phyloP scores from a whole-genome alignment of 2,329 filamentous ascomycete genomes.

The Trichoderma atroviride region DNA sequence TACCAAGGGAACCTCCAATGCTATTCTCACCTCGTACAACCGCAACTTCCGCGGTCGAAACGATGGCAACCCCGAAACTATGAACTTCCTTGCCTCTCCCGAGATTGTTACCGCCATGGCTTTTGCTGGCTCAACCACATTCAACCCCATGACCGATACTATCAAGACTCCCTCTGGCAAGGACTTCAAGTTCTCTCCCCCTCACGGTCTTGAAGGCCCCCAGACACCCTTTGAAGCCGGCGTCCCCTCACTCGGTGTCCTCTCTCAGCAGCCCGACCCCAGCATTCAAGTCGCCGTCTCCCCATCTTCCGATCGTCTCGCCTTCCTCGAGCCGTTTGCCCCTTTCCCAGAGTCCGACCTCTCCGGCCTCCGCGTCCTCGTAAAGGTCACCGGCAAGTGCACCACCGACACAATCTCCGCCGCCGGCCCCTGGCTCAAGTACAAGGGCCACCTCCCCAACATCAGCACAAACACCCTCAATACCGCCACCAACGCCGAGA shows the following conservation, averaged over 20 bases:
- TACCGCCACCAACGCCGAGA: slow-evolving; percentile 89
- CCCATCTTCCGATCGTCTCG: slow-evolving; percentile 86
- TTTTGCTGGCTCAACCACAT: slow-evolving; percentile 88
- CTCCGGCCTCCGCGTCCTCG: slow-evolving; percentile 77
- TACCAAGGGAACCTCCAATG: slow-evolving; percentile 82
- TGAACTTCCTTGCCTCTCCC: slow-evolving; percentile 98
- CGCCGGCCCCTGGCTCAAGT: slow-evolving; percentile 96
- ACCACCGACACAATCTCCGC: slow-evolving; percentile 99
- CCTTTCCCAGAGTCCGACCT: slow-evolving; percentile 80
- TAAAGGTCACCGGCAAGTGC: slow-evolving; percentile 97
- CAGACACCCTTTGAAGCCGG: slow-evolving; percentile 73
- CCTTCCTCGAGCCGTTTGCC: slow-evolving; percentile 85
- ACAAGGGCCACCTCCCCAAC: slow-evolving; percentile 98
- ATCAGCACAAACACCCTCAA: slow-evolving; percentile 97
- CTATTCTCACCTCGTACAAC: slow-evolving; percentile 97
- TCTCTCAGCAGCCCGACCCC: slow-evolving; percentile 71
- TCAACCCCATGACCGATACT: slow-evolving; percentile 91
- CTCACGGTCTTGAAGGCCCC: slow-evolving; percentile 68
- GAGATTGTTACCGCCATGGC: slow-evolving; percentile 96
- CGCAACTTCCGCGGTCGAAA: slow-evolving; percentile 97
- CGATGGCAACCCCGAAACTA: slow-evolving; percentile 92
- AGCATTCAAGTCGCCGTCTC: slow-evolving; percentile 74
- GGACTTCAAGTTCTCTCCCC: slow-evolving; percentile 83
- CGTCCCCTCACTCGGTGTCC: slow-evolving; percentile 72
- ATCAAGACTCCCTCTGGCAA: slow-evolving; percentile 78